A percentile compares a stretch with the other conserved stretches of the same genome.
Evolutionary conservation across 106 monocot species (phyloP).

Genomic region (Alisma plantagoaquatica): DNA sequence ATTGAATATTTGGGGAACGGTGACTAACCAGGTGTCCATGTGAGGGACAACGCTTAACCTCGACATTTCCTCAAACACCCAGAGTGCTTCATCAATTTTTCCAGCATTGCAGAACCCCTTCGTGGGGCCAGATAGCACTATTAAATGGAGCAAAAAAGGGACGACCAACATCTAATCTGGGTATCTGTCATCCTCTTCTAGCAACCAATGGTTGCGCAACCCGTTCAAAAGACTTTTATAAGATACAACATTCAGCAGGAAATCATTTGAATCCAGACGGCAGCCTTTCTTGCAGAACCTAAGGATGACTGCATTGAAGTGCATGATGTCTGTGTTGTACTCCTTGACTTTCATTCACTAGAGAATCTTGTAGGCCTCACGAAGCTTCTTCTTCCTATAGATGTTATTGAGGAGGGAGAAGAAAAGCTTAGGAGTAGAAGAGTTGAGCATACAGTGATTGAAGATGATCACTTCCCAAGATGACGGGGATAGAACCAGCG

Average conservation of each 20-base stretch:
- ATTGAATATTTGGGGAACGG: slow-evolving; percentile 21
- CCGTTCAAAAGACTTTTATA: slow-evolving; percentile 59
- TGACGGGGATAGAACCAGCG: too few species aligned
- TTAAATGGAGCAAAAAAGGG: slow-evolving; percentile 70
- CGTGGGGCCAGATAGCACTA: slow-evolving; percentile 48
- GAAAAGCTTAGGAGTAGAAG: not conserved
- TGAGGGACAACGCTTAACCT: slow-evolving; percentile 53
- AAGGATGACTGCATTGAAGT: slow-evolving; percentile 67
- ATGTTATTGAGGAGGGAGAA: slow-evolving; percentile 54
- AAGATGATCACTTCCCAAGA: too few species aligned
- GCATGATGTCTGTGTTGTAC: slow-evolving; percentile 62
- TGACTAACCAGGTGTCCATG: slow-evolving; percentile 51
- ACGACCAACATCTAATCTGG: slow-evolving; percentile 48
- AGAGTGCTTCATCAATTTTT: slow-evolving; percentile 39
- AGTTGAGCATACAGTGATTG: too few species aligned
- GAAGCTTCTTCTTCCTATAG: slow-evolving; percentile 63
- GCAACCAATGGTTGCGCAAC: slow-evolving; percentile 37
- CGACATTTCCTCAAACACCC: slow-evolving; percentile 48
- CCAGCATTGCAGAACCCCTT: slow-evolving; percentile 70
- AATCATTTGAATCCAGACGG: slow-evolving; percentile 45
- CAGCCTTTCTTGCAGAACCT: slow-evolving; percentile 68
- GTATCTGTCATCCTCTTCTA: slow-evolving; percentile 47
- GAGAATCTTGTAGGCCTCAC: slow-evolving; percentile 77
- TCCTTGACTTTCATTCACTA: slow-evolving; percentile 76
- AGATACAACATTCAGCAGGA: slow-evolving; percentile 44